phyloP scores from a whole-genome alignment of 1,139 yeast species.

The Sugiyamaella paludigena region DNA sequence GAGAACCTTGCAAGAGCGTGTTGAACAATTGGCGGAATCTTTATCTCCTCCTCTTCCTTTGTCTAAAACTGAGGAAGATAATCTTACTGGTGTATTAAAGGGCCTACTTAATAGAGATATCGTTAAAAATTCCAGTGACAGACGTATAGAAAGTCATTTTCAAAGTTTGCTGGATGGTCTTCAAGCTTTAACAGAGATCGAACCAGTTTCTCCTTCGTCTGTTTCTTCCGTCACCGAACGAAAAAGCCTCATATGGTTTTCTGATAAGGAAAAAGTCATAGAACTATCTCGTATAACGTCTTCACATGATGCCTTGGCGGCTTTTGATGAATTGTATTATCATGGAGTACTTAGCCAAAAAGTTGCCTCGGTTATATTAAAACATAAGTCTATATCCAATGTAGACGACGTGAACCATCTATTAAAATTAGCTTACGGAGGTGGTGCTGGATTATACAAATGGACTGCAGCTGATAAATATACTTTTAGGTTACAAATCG shows the following conservation, averaged over 20 bases:
- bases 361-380: conserved; percentile 26
- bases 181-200: conserved; percentile 19
- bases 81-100: conserved; percentile 23
- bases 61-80: conserved; percentile 24
- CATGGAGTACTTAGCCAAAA: conserved; percentile 25
- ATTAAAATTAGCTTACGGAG: conserved; percentile 21
- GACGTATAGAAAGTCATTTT: conserved; percentile 29
- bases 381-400: conserved; percentile 16
- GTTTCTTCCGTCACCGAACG: neutral
- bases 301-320: conserved; percentile 15
- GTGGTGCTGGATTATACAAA: conserved; percentile 24
- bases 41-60: conserved; percentile 27
- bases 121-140: conserved; percentile 19
- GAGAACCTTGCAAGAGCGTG: conserved; percentile 13
- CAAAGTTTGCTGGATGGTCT: conserved; percentile 32
- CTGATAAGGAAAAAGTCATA: conserved; percentile 15
- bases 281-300: neutral
- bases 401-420: conserved; percentile 24
- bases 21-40: conserved; percentile 24
- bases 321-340: conserved; percentile 28
- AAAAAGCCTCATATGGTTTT: conserved; percentile 5
- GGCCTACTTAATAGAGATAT: conserved; percentile 23
- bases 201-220: too few species aligned
- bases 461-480: conserved; percentile 28
- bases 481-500: conserved; percentile 27